Evolutionary conservation across 2,329 filamentous ascomycete species (phyloP).

Genomic region (Leptographium radiaticola): DNA sequence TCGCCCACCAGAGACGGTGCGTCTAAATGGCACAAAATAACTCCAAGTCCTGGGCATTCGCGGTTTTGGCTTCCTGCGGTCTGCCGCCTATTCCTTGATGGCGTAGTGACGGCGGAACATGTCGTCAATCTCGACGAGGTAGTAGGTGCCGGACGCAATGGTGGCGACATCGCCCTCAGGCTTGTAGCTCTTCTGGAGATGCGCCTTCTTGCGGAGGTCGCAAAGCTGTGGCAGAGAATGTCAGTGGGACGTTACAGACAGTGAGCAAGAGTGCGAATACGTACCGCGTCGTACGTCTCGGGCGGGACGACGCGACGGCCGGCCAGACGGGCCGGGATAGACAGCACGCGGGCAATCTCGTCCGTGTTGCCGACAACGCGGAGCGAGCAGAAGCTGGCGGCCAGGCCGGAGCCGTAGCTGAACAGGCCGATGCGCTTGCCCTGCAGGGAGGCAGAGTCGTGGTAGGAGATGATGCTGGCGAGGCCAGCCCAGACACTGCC

Average conservation of each 20-base stretch:
- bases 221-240: conserved; percentile 47
- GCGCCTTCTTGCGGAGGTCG: conserved; percentile 67
- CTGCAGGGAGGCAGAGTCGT: conserved; percentile 48
- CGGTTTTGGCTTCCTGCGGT: not conserved
- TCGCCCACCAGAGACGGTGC: not conserved
- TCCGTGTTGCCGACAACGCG: conserved; percentile 60
- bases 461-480: conserved; percentile 52
- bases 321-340: conserved; percentile 56
- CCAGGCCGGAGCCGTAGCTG: conserved; percentile 68
- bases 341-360: conserved; percentile 51
- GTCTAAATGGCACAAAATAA: not conserved
- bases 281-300: conserved; percentile 60
- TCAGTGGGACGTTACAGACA: not conserved
- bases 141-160: conserved; percentile 57
- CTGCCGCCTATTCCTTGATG: conserved; percentile 49
- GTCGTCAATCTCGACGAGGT: conserved; percentile 67
- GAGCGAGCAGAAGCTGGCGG: conserved; percentile 59
- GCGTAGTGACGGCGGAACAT: conserved; percentile 75
- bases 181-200: conserved; percentile 67
- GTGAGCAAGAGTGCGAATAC: conserved; percentile 15
- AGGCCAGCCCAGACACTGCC: conserved; percentile 66
- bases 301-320: conserved; percentile 54
- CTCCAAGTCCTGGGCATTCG: not conserved
- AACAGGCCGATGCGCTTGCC: conserved; percentile 66
- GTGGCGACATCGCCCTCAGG: conserved; percentile 56